A percentile compares a stretch with the other conserved stretches of the same genome.
phyloP scores from a whole-genome alignment of 495 filamentous ascomycete genomes.

The Penicillium samsonianum region DNA sequence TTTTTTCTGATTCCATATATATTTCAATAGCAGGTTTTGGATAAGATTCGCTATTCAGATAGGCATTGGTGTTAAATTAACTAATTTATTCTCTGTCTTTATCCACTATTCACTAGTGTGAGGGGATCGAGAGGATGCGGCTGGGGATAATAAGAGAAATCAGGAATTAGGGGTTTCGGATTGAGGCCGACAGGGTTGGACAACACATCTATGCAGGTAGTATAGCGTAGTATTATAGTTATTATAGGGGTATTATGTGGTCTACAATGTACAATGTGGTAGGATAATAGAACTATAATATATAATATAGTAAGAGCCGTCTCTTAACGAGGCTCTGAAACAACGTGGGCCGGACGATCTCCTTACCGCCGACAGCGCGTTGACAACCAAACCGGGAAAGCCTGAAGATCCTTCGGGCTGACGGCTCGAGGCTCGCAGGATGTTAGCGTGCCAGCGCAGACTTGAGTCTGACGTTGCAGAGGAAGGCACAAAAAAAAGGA shows the following conservation, averaged over 20 bases:
- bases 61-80: not conserved
- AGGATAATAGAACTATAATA: not conserved
- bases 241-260: too few species aligned
- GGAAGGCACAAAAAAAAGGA: not conserved
- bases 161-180: not conserved
- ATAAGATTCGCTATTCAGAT: not conserved
- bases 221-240: conserved; percentile 3
- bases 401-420: conserved; percentile 9
- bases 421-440: not conserved
- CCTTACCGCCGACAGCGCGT: conserved; percentile 13
- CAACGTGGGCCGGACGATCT: conserved; percentile 14
- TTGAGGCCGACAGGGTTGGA: not conserved
- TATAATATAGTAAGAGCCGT: not conserved
- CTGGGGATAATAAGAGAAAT: not conserved
- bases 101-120: conserved; percentile 6
- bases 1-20: not conserved
- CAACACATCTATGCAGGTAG: conserved; percentile 3
- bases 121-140: not conserved
- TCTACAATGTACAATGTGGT: too few species aligned
- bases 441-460: not conserved
- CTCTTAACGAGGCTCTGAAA: conserved; percentile 13
- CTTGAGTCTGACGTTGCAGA: not conserved
- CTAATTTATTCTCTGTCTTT: not conserved
- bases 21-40: not conserved
- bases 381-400: conserved; percentile 5